Evolutionary conservation across 2,329 filamentous ascomycete genomes (phyloP), one percentile per base, ranked within the genome.

Genomic region (Pyrenophora tritici-repentis): DNA sequence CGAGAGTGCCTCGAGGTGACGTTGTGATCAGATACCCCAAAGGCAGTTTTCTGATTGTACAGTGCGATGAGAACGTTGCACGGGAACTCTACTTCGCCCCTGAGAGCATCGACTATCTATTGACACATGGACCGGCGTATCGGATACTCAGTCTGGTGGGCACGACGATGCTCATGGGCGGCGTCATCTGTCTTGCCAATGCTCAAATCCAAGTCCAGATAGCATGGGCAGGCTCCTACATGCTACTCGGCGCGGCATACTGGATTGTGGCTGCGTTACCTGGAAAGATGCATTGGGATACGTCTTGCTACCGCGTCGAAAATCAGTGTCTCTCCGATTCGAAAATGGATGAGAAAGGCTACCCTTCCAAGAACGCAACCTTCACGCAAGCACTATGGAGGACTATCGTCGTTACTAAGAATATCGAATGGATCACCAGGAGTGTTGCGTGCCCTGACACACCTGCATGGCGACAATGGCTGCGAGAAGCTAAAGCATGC

Each of bases 81-180:
- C 71, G 79, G 12, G 78, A 81, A 55, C 68, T 82, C 0, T 81
- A 78, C 60, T 82, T 81, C 54, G 78, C 79, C 3, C 79, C 78
- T 0, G 79, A 81, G 58, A 72, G 75, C 38, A 79, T 81, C 47
- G 63, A 77, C 9, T 82, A 82, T 57, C 57, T 71, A 13, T 59
- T 81, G 17, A 61, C 71, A 24, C 65, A 74, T 47, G 72, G 71
- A 0, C 66, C 71, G 2, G 63, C 70, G 4, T 81, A 81, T 55
- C 71, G 79, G 18, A 62, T 79, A 7, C 68, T 81, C 10, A 78
- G 78, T n/a, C 64, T 82, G 17, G 57, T 79, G 3, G 79, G 78
- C 53, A 81, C 79, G 5, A 66, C 81, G 38, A 71, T 81, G 66
- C 74, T 82, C 41, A 81, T 82, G 79, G 71, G 78, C 32, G 79